Percentiles rank a stretch among this genome's conserved stretches.
phyloP scores from a whole-genome alignment of 2,329 filamentous ascomycete species.

The Neophaeococcomyces aloes region DNA sequence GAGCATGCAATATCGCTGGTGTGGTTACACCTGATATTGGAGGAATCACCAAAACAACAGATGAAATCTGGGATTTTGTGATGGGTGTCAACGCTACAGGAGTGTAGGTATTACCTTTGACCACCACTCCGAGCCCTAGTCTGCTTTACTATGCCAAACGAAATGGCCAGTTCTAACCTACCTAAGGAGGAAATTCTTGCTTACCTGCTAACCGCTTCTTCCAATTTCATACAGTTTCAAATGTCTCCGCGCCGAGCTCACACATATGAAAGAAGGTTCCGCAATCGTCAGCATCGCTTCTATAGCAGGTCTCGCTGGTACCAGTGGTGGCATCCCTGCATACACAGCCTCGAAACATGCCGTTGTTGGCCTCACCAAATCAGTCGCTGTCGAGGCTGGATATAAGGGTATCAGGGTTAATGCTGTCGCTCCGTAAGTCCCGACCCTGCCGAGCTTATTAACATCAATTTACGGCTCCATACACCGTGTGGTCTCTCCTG shows the following conservation, averaged over 20 bases:
- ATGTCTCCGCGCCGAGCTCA: slow-evolving; percentile 30
- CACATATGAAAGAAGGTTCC: slow-evolving; percentile 25
- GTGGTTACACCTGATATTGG: slow-evolving; percentile 8
- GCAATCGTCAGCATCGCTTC: slow-evolving; percentile 34
- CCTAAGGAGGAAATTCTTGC: too few species aligned
- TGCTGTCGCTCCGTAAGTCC: slow-evolving; percentile 17
- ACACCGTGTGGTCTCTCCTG: too few species aligned
- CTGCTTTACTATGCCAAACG: not conserved
- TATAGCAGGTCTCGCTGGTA: slow-evolving; percentile 27
- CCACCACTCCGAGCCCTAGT: not conserved
- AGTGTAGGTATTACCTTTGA: slow-evolving; percentile 15
- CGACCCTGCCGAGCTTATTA: too few species aligned
- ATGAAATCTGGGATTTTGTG: slow-evolving; percentile 28
- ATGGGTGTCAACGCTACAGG: slow-evolving; percentile 32
- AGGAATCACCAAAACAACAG: slow-evolving; percentile 24
- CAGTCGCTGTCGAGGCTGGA: slow-evolving; percentile 26
- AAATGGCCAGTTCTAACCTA: too few species aligned
- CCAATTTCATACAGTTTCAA: slow-evolving; percentile 22
- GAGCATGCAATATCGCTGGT: slow-evolving; percentile 31
- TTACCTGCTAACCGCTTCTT: slow-evolving; percentile 26
- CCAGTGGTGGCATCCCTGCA: slow-evolving; percentile 28
- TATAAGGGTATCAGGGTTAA: slow-evolving; percentile 27
- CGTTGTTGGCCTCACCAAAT: slow-evolving; percentile 34
- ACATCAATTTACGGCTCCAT: too few species aligned
- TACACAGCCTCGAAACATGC: slow-evolving; percentile 35